Evolutionary conservation across 163 green algal genomes (phyloP), one percentile per base, ranked within the genome.

Genomic region (Scenedesmus sp.): DNA sequence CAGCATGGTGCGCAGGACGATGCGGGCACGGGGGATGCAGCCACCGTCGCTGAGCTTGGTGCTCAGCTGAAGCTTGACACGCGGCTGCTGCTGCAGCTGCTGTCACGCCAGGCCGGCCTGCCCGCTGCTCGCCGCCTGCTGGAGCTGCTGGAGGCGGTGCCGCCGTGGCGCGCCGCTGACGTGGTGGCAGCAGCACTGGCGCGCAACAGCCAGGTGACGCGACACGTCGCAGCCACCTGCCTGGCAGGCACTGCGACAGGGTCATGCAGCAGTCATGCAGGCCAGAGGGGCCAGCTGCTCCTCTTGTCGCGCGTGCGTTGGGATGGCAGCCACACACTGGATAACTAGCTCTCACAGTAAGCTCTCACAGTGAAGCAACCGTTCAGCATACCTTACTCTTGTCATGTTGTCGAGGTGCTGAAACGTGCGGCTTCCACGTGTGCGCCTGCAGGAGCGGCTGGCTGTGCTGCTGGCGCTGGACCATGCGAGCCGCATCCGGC

Each of bases 401-500:
- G n/a, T 61, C 12, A 26, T 61, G 51, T 61, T 79, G 61, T 5
- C 61, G 12, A 30, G 61, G 4, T 73, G 61, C 13, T 79, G 30
- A 12, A 76, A 30, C 33, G 13, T n/a, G 7, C 53, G 81, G 83
- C 83, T 33, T 1, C 3, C 46, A 2, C 37, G 46, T 0, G 61
- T 81, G 83, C 44, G 16, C 16, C 33, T 37, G 70, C 80, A 94
- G 90, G 94, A 94, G 68, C 95, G 95, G 12, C 92, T 96, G 35
- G 73, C 89, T 13, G 93, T 97, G 91, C 93, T 97, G 91, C 83
- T 91, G 6, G 91, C 94, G 16, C 79, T 96, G 35, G 94, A 96
- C 83, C 86, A 91, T 33, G 90, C 68, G 7, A 53, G 43, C 18
- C 90, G 95, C 22, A 81, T 97, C 80, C 44, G 91, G 61, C 88